Conservation (phyloP, 371 early-diverging fungal genomes). For the Phascolomyces articulosus region DNA sequence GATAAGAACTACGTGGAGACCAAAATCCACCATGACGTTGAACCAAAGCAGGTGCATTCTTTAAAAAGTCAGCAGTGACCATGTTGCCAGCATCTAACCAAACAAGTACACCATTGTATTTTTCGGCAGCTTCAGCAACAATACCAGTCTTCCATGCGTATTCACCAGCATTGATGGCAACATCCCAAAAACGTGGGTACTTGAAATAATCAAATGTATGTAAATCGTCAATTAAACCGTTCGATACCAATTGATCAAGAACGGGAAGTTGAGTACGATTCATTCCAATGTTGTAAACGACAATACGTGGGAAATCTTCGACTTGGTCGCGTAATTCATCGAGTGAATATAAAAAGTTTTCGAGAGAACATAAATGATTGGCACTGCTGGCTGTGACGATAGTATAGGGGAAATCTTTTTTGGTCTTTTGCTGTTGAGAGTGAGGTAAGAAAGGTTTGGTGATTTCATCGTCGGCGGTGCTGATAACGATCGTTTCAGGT, state of each 20-base stretch:
- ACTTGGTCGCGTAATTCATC: slow-evolving; percentile 40
- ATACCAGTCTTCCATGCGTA: slow-evolving; percentile 75
- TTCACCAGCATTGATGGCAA: slow-evolving; percentile 59
- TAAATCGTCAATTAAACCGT: slow-evolving; percentile 52
- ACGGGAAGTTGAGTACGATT: slow-evolving; percentile 52
- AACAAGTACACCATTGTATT: slow-evolving; percentile 52
- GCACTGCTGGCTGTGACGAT: slow-evolving; percentile 66
- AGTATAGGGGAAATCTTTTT: slow-evolving; percentile 43
- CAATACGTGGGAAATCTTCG: slow-evolving; percentile 46
- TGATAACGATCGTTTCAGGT: neutral
- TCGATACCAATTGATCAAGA: slow-evolving; percentile 38
- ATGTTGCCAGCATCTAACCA: slow-evolving; percentile 70
- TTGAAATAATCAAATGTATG: slow-evolving; percentile 53
- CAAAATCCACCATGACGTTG: slow-evolving; percentile 52
- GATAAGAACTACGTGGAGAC: slow-evolving; percentile 58
- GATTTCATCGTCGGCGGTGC: neutral
- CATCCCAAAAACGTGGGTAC: slow-evolving; percentile 69
- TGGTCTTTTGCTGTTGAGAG: neutral
- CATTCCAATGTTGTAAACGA: slow-evolving; percentile 57
- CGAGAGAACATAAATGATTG: slow-evolving; percentile 67
- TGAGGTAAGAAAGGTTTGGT: neutral
- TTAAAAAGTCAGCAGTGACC: slow-evolving; percentile 56
- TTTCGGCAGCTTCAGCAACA: slow-evolving; percentile 54
- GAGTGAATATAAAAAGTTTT: slow-evolving; percentile 59
- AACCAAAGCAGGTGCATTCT: slow-evolving; percentile 46